These are phyloP conservation scores for Backusella mclennaniae DNA, from an alignment of 192 early-diverging fungal species.

Conservation along the genomic window DNA sequence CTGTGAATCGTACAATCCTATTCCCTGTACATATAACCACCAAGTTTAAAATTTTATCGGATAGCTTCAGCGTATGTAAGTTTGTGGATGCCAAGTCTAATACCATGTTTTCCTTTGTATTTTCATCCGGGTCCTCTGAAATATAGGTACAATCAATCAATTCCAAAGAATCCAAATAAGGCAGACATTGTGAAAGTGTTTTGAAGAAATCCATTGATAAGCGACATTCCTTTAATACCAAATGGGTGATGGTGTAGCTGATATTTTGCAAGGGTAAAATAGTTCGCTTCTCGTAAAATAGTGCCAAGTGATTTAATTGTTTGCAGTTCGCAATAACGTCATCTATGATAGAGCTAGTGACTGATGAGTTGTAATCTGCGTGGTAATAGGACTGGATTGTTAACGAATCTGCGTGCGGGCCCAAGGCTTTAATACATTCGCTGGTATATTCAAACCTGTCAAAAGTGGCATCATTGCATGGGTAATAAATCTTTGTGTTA, in stretches of 20 bases:
- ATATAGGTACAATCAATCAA: not conserved
- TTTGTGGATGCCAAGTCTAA: not conserved
- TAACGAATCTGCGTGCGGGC: not conserved
- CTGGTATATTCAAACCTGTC: not conserved
- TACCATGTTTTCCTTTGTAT: not conserved
- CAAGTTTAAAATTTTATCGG: not conserved
- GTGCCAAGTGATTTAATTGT: not conserved
- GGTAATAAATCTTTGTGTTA: not conserved
- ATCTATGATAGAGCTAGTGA: not conserved
- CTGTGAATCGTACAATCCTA: not conserved
- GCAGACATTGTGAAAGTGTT: not conserved
- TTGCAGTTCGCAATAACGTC: not conserved
- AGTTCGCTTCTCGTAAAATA: not conserved
- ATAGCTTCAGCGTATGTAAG: not conserved
- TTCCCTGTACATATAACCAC: not conserved
- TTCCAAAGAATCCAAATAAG: not conserved
- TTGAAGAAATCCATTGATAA: not conserved
- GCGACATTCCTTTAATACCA: not conserved
- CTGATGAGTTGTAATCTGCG: not conserved
- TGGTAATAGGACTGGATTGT: not conserved
- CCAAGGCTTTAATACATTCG: not conserved
- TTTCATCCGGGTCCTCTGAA: not conserved
- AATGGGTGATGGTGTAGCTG: not conserved
- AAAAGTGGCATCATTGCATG: not conserved
- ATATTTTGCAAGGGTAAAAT: not conserved